Evolutionary conservation across 305 asterid species (phyloP), one percentile per base, ranked within the genome.

Genomic region (Rubia balearica): DNA sequence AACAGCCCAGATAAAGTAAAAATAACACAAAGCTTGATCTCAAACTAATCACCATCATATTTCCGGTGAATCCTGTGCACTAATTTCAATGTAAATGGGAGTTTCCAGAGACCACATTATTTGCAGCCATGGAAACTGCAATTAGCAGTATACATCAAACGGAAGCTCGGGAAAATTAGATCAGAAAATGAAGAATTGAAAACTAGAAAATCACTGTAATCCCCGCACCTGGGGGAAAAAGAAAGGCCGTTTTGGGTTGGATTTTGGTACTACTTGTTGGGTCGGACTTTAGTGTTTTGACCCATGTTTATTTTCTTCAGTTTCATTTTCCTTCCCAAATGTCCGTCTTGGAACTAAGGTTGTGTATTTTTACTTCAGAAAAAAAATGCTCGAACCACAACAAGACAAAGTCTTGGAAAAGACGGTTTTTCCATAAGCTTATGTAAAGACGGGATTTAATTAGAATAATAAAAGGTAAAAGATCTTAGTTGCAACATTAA

Each of bases 1-100:
- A 82, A 73, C 73, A 73, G 75, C 74, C 55, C n/a, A 65, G 9
- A n/a, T 2, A 41, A 22, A 89, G 77, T 65, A 85, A 46, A 70
- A 88, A 43, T 68, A 86, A 71, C 70, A 87, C 17, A 27, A 77
- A 67, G 30, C 53, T 70, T 9, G 21, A 62, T 36, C 51, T 75
- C 65, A 69, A 41, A 27, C 60, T 51, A 9, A 55, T 38, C 74
- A 63, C 63, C 55, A 4, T 27, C 53, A 40, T 62, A 45, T n/a
- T 36, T 57, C 51, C 17, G 61, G 48, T 22, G 24, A 30, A 61
- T 8, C 38, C 7, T n/a, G 45, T 7, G 22, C 63, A 48, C 48
- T 30, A 33, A 13, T 9, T 61, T 16, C 19, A 33, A 45, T 16
- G 43, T 43, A 70, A 30, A 33, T n/a, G 27, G 21, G 38, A 64